phyloP scores from a whole-genome alignment of 2,329 filamentous ascomycete species.

The Neocucurbitaria cava region DNA sequence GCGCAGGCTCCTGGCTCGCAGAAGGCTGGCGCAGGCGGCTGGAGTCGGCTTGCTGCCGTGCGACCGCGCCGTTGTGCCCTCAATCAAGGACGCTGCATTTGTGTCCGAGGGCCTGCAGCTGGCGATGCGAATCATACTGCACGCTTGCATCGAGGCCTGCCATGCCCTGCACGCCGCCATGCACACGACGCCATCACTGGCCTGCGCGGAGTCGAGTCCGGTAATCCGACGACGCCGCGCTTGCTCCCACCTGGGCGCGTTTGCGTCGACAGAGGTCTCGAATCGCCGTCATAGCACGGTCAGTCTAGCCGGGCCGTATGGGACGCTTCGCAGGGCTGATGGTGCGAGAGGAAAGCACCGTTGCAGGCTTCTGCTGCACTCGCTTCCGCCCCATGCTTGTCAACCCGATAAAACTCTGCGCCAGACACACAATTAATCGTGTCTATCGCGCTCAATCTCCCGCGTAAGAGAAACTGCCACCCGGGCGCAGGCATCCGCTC shows the following conservation, averaged over 20 bases:
- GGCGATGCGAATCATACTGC: conserved; percentile 33
- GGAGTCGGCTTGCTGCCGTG: conserved; percentile 36
- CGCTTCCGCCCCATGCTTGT: conserved; percentile 23
- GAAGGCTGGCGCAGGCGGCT: conserved; percentile 25
- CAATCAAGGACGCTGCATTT: conserved; percentile 35
- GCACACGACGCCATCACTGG: conserved; percentile 14
- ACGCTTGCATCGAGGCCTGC: conserved; percentile 25
- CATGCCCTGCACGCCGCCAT: conserved; percentile 25
- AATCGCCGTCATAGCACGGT: conserved; percentile 20
- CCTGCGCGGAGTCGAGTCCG: conserved; percentile 23
- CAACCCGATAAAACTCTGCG: conserved; percentile 27
- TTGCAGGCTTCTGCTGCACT: conserved; percentile 10
- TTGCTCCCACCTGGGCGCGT: conserved; percentile 19
- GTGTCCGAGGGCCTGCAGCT: conserved; percentile 22
- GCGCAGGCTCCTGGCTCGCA: too few species aligned
- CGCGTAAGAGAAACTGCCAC: conserved; percentile 31
- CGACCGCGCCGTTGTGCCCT: conserved; percentile 33
- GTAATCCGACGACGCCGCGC: conserved; percentile 15
- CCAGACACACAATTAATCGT: conserved; percentile 16
- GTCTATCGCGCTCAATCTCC: conserved; percentile 22
- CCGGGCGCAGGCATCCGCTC: conserved; percentile 9
- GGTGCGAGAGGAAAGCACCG: conserved; percentile 4
- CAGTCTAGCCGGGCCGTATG: conserved; percentile 3
- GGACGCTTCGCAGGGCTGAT: conserved; percentile 25
- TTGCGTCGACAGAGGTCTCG: conserved; percentile 28